phyloP scores from a whole-genome alignment of 78 protist genomes.

The slime mould (Dictyostelium discoideum) region DNA sequence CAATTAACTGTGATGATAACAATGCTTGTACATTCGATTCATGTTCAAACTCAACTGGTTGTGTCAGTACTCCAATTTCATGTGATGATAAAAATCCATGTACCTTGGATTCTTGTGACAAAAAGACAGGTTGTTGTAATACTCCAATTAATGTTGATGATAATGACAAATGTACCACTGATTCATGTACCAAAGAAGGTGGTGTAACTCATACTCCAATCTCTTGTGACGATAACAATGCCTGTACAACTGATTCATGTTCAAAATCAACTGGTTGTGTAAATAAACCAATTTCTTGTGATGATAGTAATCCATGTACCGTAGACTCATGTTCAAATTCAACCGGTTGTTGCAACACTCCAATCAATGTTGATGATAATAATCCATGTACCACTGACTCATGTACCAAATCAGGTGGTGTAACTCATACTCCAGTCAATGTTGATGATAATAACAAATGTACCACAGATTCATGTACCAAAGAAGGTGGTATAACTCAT shows the following conservation, averaged over 20 bases:
- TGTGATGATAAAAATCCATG: constrained; percentile 62
- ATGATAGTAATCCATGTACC: constrained; percentile 55
- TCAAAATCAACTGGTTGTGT: constrained; percentile 44
- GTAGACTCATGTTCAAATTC: not conserved
- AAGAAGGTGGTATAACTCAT: not conserved
- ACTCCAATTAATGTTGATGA: not conserved
- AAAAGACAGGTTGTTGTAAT: not conserved
- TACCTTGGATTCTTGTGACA: constrained; percentile 16
- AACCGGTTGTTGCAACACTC: not conserved
- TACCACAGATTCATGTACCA: not conserved
- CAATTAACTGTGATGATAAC: not conserved
- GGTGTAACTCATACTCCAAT: constrained; percentile 17
- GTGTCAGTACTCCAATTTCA: not conserved
- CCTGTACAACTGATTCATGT: constrained; percentile 40
- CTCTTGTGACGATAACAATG: constrained; percentile 3
- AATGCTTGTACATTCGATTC: constrained; percentile 12
- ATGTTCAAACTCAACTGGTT: not conserved
- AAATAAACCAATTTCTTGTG: not conserved
- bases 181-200: constrained; percentile 14
- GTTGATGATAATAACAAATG: constrained; percentile 11
- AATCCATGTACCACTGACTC: not conserved
- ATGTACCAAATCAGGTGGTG: not conserved
- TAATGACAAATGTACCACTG: constrained; percentile 1
- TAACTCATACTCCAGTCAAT: not conserved
- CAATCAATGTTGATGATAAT: constrained; percentile 37